Evolutionary conservation across 2,329 filamentous ascomycete species (phyloP), one percentile per base, ranked within the genome.

Genomic region (Talaromyces sp.): DNA sequence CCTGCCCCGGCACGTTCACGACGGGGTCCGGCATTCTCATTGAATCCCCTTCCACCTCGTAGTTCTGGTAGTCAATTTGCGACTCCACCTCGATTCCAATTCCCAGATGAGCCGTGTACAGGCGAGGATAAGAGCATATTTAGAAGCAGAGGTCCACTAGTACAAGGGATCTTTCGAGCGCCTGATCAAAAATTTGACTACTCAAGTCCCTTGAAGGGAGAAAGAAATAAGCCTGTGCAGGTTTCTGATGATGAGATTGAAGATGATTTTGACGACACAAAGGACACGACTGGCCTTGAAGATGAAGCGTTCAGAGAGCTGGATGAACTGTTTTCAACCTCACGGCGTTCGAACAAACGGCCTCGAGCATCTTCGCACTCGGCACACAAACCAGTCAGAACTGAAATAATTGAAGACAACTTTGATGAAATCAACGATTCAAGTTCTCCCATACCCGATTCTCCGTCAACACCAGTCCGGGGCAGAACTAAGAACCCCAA

Each of bases 291-390:
- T 35, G 13, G 27, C 15, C 47, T 60, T 13, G 57, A 45, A 54
- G 65, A 17, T 11, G 54, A 6, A 22, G 73, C 4, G 70, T 73
- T 50, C 56, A 63, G 68, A 2, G 72, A 73, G 25, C 70, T 73
- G 22, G 73, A 79, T 41, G 70, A 69, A 13, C 69, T 76, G 2
- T 78, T 78, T 63, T 69, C 70, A 2, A 61, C 71, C 1, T 67
- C 69, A n/a, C 65, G 67, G 25, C 67, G 70, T 47, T 67, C 70
- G 13, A 67, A 69, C 22, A 80, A 79, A 69, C 71, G 76, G 47
- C 73, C 73, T 17, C 76, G 76, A 17, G 66, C 75, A 31, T 58
- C 41, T 43, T 22, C 27, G 22, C 8, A 17, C 13, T 31, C 19
- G 19, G 33, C 41, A 39, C 13, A 19, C 5, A 35, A 6, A 15